Conservation (phyloP, 1,284 basidiomycete genomes). For the Trametes polyzona region DNA sequence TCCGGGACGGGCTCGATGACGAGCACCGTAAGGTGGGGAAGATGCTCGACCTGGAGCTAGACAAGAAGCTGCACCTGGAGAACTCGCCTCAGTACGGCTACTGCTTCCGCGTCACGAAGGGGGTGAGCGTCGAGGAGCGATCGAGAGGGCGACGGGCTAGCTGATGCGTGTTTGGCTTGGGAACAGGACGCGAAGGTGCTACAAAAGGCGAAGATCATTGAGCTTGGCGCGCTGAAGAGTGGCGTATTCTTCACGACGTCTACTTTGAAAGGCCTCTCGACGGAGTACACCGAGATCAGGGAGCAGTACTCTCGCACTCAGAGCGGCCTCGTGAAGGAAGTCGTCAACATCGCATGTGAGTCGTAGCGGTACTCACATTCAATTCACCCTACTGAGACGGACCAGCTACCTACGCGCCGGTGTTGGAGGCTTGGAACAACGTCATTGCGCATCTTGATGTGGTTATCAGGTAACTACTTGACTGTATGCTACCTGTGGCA, state of each 20-base stretch:
- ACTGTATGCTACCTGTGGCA: not conserved
- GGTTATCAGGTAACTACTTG: constrained; percentile 70
- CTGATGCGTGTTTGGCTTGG: not conserved
- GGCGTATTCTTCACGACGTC: constrained; percentile 94
- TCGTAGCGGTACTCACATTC: constrained; percentile 8
- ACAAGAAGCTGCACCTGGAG: constrained; percentile 97
- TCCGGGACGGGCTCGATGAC: constrained; percentile 82
- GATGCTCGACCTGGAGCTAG: constrained; percentile 85
- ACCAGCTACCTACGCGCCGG: constrained; percentile 86
- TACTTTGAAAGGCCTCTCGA: constrained; percentile 72
- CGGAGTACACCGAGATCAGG: constrained; percentile 74
- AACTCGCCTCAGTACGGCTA: constrained; percentile 92
- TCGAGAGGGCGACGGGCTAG: not conserved
- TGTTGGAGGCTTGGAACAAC: constrained; percentile 89
- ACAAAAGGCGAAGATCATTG: constrained; percentile 63
- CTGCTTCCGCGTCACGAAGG: constrained; percentile 92
- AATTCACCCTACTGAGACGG: not conserved
- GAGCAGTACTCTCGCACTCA: constrained; percentile 80
- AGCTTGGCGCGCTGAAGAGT: constrained; percentile 86
- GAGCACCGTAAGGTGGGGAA: constrained; percentile 79
- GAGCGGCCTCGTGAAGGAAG: constrained; percentile 87
- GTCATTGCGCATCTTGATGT: constrained; percentile 93
- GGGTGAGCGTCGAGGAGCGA: constrained; percentile 41
- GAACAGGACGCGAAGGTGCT: constrained; percentile 86
- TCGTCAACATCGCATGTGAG: constrained; percentile 90